phyloP scores from a whole-genome alignment of 2,329 filamentous ascomycete genomes.

The Diplodia seriata region DNA sequence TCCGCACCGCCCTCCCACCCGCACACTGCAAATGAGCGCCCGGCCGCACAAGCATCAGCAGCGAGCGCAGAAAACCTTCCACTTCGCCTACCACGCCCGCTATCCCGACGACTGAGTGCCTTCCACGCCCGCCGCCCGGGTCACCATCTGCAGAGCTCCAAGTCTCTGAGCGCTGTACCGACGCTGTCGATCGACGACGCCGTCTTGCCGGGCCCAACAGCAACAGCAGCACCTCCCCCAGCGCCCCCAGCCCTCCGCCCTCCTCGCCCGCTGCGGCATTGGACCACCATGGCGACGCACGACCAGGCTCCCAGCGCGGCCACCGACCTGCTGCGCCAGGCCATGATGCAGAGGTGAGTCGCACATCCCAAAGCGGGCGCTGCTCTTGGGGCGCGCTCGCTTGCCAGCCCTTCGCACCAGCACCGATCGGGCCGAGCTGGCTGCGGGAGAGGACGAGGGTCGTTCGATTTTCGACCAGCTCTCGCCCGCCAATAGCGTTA shows the following conservation, averaged over 20 bases:
- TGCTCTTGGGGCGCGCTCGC: slow-evolving; percentile 20
- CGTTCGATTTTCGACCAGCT: slow-evolving; percentile 36
- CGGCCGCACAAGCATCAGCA: slow-evolving; percentile 27
- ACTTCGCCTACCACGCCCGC: slow-evolving; percentile 35
- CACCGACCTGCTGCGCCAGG: slow-evolving; percentile 65
- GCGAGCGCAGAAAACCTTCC: slow-evolving; percentile 30
- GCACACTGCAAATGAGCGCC: slow-evolving; percentile 29
- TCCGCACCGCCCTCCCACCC: slow-evolving; percentile 27
- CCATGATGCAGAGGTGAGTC: slow-evolving; percentile 64
- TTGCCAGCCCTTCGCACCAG: slow-evolving; percentile 29
- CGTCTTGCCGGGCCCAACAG: slow-evolving; percentile 23
- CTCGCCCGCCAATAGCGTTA: slow-evolving; percentile 37
- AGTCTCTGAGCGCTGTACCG: slow-evolving; percentile 54
- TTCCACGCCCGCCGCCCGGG: slow-evolving; percentile 35
- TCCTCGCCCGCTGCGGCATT: slow-evolving; percentile 30
- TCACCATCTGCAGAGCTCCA: slow-evolving; percentile 37
- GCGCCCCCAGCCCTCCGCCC: slow-evolving; percentile 32
- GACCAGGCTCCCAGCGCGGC: slow-evolving; percentile 55
- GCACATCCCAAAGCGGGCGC: slow-evolving; percentile 34
- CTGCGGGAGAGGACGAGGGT: slow-evolving; percentile 34
- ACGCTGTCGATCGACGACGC: slow-evolving; percentile 48
- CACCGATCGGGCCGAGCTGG: slow-evolving; percentile 31
- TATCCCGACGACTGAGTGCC: slow-evolving; percentile 39
- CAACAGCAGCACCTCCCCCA: slow-evolving; percentile 33
- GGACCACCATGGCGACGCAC: slow-evolving; percentile 39